phyloP scores from a whole-genome alignment of 2,329 filamentous ascomycete genomes.

The Colletotrichum sp. region DNA sequence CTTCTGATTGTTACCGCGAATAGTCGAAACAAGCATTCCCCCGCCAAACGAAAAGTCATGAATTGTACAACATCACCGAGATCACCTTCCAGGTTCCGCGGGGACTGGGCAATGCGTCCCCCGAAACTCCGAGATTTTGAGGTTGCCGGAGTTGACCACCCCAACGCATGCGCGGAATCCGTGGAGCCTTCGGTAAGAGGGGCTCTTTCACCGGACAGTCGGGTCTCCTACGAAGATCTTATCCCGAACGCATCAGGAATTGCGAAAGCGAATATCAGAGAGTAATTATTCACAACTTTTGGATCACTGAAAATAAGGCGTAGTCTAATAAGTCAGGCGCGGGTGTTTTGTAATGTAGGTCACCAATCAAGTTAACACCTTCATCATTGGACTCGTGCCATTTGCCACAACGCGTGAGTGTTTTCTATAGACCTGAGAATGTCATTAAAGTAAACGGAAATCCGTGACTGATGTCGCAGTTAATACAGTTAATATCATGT shows the following conservation, averaged over 20 bases:
- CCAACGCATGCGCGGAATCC: not conserved
- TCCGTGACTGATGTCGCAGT: not conserved
- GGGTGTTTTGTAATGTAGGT: not conserved
- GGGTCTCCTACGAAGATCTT: not conserved
- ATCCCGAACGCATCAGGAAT: not conserved
- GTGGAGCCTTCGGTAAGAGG: not conserved
- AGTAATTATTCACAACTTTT: not conserved
- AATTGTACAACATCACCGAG: not conserved
- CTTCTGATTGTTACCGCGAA: not conserved
- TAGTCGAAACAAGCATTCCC: not conserved
- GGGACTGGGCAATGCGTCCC: not conserved
- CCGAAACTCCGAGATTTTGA: not conserved
- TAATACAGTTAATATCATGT: not conserved
- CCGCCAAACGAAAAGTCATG: not conserved
- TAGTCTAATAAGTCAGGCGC: not conserved
- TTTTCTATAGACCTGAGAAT: not conserved
- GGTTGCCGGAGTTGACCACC: not conserved
- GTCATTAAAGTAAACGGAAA: fast-evolving
- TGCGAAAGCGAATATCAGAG: not conserved
- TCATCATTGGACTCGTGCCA: not conserved
- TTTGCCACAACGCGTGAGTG: not conserved
- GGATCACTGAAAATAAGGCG: not conserved
- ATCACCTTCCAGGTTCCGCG: not conserved
- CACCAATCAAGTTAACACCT: not conserved
- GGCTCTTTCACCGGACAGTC: not conserved